A percentile compares a stretch with the other conserved stretches of the same genome.
phyloP scores from a whole-genome alignment of 1,284 basidiomycete genomes.

The Trichosporon inkin region DNA sequence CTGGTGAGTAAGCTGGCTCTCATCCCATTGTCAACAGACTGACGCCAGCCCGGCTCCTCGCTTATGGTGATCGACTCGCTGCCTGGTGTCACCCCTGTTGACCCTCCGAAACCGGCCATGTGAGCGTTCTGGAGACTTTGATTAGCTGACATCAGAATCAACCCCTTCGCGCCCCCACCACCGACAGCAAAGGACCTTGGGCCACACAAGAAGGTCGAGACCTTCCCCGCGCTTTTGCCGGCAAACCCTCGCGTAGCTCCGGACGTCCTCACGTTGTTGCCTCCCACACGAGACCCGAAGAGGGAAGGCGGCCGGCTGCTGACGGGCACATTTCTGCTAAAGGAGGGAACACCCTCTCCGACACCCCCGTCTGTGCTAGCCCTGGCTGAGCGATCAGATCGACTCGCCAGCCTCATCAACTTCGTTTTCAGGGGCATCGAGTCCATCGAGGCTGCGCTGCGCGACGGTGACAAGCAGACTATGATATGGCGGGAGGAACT shows the following conservation, averaged over 20 bases:
- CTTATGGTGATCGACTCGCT: constrained; percentile 38
- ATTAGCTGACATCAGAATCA: constrained; percentile 16
- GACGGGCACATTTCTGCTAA: constrained; percentile 33
- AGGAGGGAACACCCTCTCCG: background rate
- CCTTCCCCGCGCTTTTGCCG: constrained; percentile 36
- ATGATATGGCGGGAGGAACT: constrained; percentile 46
- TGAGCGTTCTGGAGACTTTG: constrained; percentile 12
- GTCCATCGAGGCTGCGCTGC: constrained; percentile 29
- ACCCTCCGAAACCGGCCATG: constrained; percentile 41
- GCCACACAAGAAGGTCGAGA: constrained; percentile 26
- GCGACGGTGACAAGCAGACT: constrained; percentile 43
- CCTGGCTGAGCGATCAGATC: constrained; percentile 31
- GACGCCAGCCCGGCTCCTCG: constrained; percentile 35
- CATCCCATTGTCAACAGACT: background rate
- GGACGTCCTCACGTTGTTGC: constrained; percentile 26
- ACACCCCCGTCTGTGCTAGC: constrained; percentile 14
- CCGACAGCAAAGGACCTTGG: constrained; percentile 12
- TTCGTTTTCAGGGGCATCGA: constrained; percentile 36
- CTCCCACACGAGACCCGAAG: constrained; percentile 1
- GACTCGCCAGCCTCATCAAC: constrained; percentile 29
- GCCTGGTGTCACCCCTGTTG: constrained; percentile 38
- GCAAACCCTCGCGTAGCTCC: constrained; percentile 18
- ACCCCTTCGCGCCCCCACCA: constrained; percentile 16
- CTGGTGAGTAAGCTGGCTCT: constrained; percentile 17
- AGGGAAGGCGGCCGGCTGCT: constrained; percentile 19